Base-by-base conservation (phyloP, 2,329 filamentous ascomycete species). In the Talaromyces sp. region DNA sequence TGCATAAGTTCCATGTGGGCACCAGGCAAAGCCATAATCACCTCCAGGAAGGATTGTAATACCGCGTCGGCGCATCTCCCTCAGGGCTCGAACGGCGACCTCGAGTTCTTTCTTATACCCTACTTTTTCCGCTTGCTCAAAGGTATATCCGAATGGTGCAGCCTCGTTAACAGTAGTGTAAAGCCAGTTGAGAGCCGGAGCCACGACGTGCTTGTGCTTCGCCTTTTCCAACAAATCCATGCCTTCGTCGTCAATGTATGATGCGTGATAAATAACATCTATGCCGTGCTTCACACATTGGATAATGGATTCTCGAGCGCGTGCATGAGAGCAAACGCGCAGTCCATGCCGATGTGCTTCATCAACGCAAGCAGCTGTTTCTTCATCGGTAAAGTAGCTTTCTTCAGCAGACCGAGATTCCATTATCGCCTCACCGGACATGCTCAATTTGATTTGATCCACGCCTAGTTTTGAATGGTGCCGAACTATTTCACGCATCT, bases 11-110 rank as follows among this genome's bases (percentile, higher is more conserved):
- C 80, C 79, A 51, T 82, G 79, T 0, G 79, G 79, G 0, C 76
- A 78, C 79, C 79, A 82, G 1, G 79, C 76, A 59, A 82, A 81
- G 3, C 79, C 78, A 54, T 80, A 82, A 63, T 81, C 78, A 23
- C 55, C 42, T 9, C 59, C 42, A 10, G 80, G 80, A 4, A 82
- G 70, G 1, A 82, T 73, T 0, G 72, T 69, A 51, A 82, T 81
- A 16, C 79, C 79, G 44, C 79, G 71, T 8, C 69, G 66, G 65
- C 79, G 77, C 76, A 82, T 81, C 66, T 82, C 79, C 16, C 70
- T 69, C 40, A 81, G 69, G 0, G 69, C 79, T 14, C 66, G 63
- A 27, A 77, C 70, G 0, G 79, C 78, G 1, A 67, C 64, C 1
- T 79, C 72, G 5, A 81, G 70, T 63, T 82, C 79, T 51, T 71